Evolutionary conservation across 768 basidiomycete genomes (phyloP).

Genomic region (Rhodocollybia butyracea): DNA sequence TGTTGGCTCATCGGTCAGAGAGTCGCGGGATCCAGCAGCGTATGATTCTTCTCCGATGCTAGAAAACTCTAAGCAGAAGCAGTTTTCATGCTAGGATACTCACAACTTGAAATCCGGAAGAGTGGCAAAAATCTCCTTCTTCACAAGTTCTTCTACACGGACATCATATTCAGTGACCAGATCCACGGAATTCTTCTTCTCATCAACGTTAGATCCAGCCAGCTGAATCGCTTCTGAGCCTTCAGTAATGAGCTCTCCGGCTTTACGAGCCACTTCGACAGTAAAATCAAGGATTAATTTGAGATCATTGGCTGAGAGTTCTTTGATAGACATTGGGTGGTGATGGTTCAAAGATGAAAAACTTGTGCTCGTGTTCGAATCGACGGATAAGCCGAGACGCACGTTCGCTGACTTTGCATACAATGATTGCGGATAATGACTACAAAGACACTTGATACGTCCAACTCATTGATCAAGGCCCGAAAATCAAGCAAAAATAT

Average conservation of each 20-base stretch:
- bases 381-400: background rate
- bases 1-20: conserved; percentile 84
- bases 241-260: conserved; percentile 73
- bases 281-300: conserved; percentile 66
- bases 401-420: background rate
- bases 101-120: conserved; percentile 86
- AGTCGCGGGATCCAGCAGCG: conserved; percentile 63
- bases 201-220: conserved; percentile 52
- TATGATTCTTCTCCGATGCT: conserved; percentile 96
- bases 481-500: too few species aligned
- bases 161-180: conserved; percentile 95
- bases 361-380: background rate
- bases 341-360: background rate
- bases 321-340: conserved; percentile 22
- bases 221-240: conserved; percentile 73
- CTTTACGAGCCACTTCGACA: conserved; percentile 64
- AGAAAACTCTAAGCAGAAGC: background rate
- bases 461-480: too few species aligned
- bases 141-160: conserved; percentile 83
- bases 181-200: conserved; percentile 94
- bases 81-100: conserved; percentile 25
- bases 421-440: too few species aligned
- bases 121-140: conserved; percentile 53
- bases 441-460: too few species aligned
- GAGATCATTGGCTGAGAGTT: conserved; percentile 36